Conservation (phyloP, 2,329 filamentous ascomycete species). For the Cladophialophora carrionii region DNA sequence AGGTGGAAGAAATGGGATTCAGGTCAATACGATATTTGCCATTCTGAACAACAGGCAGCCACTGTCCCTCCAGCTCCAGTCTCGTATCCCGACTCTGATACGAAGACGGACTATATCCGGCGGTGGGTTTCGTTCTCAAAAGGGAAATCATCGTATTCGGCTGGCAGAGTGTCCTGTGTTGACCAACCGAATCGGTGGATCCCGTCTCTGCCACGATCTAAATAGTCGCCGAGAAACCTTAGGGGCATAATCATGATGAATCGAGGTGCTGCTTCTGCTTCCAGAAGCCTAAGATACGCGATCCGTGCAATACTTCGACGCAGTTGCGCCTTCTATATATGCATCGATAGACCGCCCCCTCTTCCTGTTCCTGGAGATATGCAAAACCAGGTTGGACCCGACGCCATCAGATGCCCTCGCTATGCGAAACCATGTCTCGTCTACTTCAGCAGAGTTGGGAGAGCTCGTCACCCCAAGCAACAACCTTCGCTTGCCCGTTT, state of each 20-base stretch:
- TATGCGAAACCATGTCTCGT: slow-evolving; percentile 1
- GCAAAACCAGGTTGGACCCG: neutral
- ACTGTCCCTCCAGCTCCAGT: neutral
- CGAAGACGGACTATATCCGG: neutral
- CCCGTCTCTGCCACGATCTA: neutral
- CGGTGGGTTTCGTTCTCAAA: neutral
- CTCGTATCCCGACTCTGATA: neutral
- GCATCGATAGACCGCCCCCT: neutral
- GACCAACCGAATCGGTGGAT: neutral
- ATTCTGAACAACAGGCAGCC: slow-evolving; percentile 17
- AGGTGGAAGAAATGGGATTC: neutral
- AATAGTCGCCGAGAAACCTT: neutral
- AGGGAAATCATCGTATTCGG: slow-evolving; percentile 17
- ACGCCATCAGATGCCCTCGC: neutral
- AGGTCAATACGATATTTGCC: slow-evolving; percentile 26
- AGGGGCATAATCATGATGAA: neutral
- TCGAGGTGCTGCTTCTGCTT: neutral
- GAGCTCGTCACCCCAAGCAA: slow-evolving; percentile 24
- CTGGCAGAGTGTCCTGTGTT: neutral
- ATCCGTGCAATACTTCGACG: neutral
- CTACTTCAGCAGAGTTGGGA: neutral
- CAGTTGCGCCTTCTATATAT: slow-evolving; percentile 9
- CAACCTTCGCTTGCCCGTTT: slow-evolving; percentile 57
- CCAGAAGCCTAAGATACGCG: neutral
- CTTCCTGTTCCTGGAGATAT: neutral